Evolutionary conservation across 2,329 filamentous ascomycete genomes (phyloP), one percentile per base, ranked within the genome.

Genomic region (Cordyceps fumosorosea): DNA sequence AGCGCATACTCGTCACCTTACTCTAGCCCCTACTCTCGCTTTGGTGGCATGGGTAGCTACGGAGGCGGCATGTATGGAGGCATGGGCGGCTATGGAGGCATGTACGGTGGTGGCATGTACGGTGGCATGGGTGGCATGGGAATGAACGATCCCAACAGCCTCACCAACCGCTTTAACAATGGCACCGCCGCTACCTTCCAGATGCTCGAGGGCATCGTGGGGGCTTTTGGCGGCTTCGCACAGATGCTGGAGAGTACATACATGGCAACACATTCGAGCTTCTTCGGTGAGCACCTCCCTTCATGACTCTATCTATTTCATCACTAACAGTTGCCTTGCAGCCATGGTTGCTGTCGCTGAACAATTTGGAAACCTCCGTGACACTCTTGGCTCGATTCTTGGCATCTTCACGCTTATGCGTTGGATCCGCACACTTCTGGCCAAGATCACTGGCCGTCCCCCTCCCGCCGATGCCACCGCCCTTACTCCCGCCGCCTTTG

Each of bases 211-310:
- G 95, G 93, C 68, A 90, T 99, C 63, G 95, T 99, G 16, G 91
- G 91, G 26, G 93, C 95, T 2, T 99, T 99, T 79, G 93, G 93
- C 22, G 95, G 96, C 0, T 98, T 99, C 73, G 91, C 96, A 14
- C 95, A 99, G 79, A 99, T 99, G 95, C 83, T 99, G 32, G 95
- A 99, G 78, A 98, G 95, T 80, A 98, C 95, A 12, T 99, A 97
- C 71, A 99, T 99, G 96, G 95, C 96, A 34, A 99, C 95, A 0
- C 95, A 99, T 76, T 97, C 93, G 6, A 96, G 91, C 60, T 99
- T 99, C 76, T 99, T 98, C 71, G 93, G 92, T 96, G 84, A 70
- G 89, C 77, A 16, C 57, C n/a, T 37, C 47, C 12, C 14, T 22
- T 67, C 26, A 29, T 14, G 1, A 20, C 22, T 16, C 22, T 14